A percentile compares a stretch with the other conserved stretches of the same genome.
Evolutionary conservation across 345 rosid genomes (phyloP).

Genomic region (Citrus glauca): DNA sequence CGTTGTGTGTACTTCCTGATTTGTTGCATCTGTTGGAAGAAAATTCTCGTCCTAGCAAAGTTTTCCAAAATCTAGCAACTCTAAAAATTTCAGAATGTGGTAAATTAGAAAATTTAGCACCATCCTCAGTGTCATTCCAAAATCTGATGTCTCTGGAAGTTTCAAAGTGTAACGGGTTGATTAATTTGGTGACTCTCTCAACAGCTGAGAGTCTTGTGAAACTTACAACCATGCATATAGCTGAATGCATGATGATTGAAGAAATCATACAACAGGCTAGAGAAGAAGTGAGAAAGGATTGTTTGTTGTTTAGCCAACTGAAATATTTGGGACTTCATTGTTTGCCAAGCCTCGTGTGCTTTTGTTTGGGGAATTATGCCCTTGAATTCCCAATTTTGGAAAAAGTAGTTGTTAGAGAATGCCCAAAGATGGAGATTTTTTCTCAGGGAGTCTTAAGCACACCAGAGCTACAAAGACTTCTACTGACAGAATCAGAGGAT

Average conservation of each 20-base stretch:
- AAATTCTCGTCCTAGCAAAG: not conserved
- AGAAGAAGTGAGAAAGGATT: not conserved
- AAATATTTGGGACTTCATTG: slow-evolving; percentile 2
- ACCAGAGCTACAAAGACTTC: not conserved
- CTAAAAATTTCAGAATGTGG: not conserved
- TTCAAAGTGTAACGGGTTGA: slow-evolving; percentile 8
- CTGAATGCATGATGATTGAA: slow-evolving; percentile 10
- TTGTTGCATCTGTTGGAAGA: not conserved
- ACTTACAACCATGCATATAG: slow-evolving; percentile 11
- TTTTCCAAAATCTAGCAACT: slow-evolving; percentile 3
- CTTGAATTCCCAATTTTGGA: not conserved
- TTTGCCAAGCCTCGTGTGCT: slow-evolving; percentile 13
- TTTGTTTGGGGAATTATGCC: not conserved
- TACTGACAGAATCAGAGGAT: not conserved
- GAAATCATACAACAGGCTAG: slow-evolving; percentile 3
- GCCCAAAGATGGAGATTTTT: not conserved
- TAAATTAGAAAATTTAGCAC: slow-evolving; percentile 7
- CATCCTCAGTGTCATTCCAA: slow-evolving; percentile 4
- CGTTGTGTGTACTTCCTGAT: not conserved
- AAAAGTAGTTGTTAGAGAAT: not conserved
- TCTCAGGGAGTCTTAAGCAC: not conserved
- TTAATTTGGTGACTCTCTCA: slow-evolving; percentile 2
- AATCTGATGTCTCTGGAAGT: slow-evolving; percentile 12
- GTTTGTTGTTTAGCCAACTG: not conserved
- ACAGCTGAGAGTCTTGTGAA: slow-evolving; percentile 13